phyloP scores from a whole-genome alignment of 2,329 filamentous ascomycete genomes.

The Fusarium sp. region DNA sequence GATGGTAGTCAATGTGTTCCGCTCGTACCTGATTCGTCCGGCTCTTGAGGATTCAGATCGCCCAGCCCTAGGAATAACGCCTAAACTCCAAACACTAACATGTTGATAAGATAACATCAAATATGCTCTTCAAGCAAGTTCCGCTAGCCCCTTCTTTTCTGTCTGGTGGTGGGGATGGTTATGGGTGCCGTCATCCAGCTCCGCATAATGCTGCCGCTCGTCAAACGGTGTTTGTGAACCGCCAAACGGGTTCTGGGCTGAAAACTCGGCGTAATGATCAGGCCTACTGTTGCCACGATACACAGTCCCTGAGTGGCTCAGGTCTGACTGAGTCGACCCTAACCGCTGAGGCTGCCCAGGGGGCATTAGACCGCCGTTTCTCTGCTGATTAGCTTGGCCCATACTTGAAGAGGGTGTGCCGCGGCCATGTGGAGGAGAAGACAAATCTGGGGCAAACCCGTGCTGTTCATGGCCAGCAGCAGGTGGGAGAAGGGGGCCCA shows the following conservation, averaged over 20 bases:
- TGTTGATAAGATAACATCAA: neutral
- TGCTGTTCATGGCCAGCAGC: conserved; percentile 14
- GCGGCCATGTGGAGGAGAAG: conserved; percentile 12
- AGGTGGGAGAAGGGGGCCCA: conserved; percentile 32
- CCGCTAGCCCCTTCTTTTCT: conserved; percentile 13
- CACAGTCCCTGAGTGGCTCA: conserved; percentile 29
- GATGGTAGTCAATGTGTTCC: neutral
- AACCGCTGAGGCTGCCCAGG: conserved; percentile 7
- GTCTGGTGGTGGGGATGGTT: conserved; percentile 12
- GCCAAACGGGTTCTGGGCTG: conserved; percentile 28
- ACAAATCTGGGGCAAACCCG: conserved; percentile 9
- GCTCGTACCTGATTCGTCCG: conserved; percentile 3
- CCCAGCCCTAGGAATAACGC: conserved; percentile 7
- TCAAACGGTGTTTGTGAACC: conserved; percentile 11
- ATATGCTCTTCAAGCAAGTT: conserved; percentile 8
- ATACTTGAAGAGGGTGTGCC: conserved; percentile 21
- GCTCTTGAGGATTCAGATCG: conserved; percentile 1
- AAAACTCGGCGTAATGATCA: conserved; percentile 35
- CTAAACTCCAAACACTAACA: conserved; percentile 16
- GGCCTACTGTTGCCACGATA: conserved; percentile 36
- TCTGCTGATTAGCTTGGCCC: conserved; percentile 15
- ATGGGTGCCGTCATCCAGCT: conserved; percentile 21
- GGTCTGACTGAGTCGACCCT: conserved; percentile 12
- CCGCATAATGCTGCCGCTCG: conserved; percentile 14
- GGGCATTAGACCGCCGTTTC: conserved; percentile 7